A percentile compares a stretch with the other conserved stretches of the same genome.
These are phyloP conservation scores for Macrocybe gigantea DNA, from an alignment of 768 basidiomycete genomes.

Conservation along the genomic window DNA sequence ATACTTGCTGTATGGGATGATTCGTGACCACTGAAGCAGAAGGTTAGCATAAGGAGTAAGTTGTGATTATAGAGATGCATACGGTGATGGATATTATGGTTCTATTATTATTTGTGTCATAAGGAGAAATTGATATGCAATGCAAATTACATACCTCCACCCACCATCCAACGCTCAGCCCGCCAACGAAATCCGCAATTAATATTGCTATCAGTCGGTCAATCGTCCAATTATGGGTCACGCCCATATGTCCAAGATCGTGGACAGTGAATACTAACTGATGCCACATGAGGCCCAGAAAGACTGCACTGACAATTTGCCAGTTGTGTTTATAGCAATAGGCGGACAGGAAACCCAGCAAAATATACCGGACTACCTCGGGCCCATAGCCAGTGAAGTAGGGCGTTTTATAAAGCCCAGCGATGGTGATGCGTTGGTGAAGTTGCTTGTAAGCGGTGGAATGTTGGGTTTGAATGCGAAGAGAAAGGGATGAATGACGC, in stretches of 20 bases:
- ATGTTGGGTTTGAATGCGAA: slow-evolving; percentile 55
- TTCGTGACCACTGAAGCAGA: slow-evolving; percentile 80
- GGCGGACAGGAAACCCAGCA: slow-evolving; percentile 55
- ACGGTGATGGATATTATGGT: slow-evolving; percentile 73
- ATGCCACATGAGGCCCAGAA: slow-evolving; percentile 90
- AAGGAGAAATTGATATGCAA: slow-evolving; percentile 1
- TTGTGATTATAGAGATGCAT: neutral
- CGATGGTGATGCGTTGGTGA: slow-evolving; percentile 64
- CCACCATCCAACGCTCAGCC: slow-evolving; percentile 98
- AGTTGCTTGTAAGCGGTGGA: slow-evolving; percentile 77
- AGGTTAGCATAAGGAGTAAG: slow-evolving; percentile 7
- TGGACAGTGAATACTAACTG: slow-evolving; percentile 91
- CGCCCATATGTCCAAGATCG: slow-evolving; percentile 92
- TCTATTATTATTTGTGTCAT: slow-evolving; percentile 35
- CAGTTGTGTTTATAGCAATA: slow-evolving; percentile 58
- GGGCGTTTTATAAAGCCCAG: slow-evolving; percentile 81
- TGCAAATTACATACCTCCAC: slow-evolving; percentile 69
- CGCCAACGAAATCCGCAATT: slow-evolving; percentile 84
- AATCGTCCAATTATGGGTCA: slow-evolving; percentile 79
- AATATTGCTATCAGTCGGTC: slow-evolving; percentile 79
- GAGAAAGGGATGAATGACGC: slow-evolving; percentile 48
- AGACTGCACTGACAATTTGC: slow-evolving; percentile 70
- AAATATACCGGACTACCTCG: slow-evolving; percentile 73
- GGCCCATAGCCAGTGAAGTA: slow-evolving; percentile 87
- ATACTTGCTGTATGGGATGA: slow-evolving; percentile 84